Percentiles rank a stretch among this genome's conserved stretches.
Conservation (phyloP, 495 filamentous ascomycete species). For the Filosporella fistucella region DNA sequence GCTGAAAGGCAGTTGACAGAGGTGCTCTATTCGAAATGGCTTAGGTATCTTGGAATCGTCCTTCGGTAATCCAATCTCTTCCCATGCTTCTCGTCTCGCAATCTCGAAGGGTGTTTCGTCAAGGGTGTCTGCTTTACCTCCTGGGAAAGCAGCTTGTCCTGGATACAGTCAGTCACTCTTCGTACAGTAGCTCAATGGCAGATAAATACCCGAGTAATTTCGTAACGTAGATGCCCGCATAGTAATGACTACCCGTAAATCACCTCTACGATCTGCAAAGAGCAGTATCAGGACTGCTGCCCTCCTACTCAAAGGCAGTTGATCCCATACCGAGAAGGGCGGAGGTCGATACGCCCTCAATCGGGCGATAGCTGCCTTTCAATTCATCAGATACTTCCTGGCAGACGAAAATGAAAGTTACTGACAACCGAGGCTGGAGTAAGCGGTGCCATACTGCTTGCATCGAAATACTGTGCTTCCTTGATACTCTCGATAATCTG, state of each 20-base stretch:
- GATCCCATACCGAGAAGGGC: constrained; percentile 48
- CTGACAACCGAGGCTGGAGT: constrained; percentile 51
- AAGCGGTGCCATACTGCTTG: constrained; percentile 50
- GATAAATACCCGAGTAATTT: constrained; percentile 35
- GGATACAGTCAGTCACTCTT: constrained; percentile 8
- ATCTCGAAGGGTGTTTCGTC: constrained; percentile 58
- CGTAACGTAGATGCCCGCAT: constrained; percentile 74
- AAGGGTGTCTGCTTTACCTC: constrained; percentile 56
- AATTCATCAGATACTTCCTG: constrained; percentile 24
- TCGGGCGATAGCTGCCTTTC: constrained; percentile 70
- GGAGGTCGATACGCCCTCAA: constrained; percentile 65
- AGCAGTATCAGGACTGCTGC: constrained; percentile 83
- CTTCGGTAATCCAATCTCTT: constrained; percentile 84
- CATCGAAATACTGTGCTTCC: constrained; percentile 30
- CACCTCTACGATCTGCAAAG: constrained; percentile 73
- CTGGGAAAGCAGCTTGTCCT: constrained; percentile 85
- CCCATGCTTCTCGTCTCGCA: constrained; percentile 80
- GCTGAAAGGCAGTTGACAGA: constrained; percentile 76
- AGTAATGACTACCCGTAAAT: constrained; percentile 79
- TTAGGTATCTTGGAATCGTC: constrained; percentile 55
- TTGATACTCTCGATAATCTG: constrained; percentile 17
- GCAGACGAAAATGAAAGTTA: constrained; percentile 18
- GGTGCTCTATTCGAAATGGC: constrained; percentile 76
- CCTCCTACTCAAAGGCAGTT: constrained; percentile 62
- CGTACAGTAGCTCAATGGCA: too few relatives aligned